Evolutionary conservation across 2,329 filamentous ascomycete species (phyloP), one percentile per base, ranked within the genome.

Genomic region (Metarhizium humberi): DNA sequence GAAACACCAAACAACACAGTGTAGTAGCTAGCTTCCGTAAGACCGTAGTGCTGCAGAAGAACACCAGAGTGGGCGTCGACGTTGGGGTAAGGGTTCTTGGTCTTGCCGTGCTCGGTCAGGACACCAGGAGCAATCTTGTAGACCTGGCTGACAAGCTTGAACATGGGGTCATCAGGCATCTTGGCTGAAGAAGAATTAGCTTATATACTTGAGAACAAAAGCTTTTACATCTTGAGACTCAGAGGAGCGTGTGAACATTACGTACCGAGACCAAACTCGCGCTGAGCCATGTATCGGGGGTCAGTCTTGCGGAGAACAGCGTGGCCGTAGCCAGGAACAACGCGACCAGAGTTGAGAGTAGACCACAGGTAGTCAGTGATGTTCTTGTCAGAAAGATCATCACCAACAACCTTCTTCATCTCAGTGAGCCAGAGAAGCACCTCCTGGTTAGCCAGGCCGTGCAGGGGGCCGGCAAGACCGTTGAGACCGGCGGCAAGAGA

Each of bases 111-210:
- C 86, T 99, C 91, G 64, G 94, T 99, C 73, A 99, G 82, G 68
- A 99, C 94, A 69, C 87, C 88, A 62, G 94, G 94, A 62, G 94
- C 94, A 68, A 99, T 97, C 90, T 99, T 99, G 89, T 97, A 99
- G 67, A 99, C 94, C 81, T 99, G 94, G 84, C 89, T 95, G 79
- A 99, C 94, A 66, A 99, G 89, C 85, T 99, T 91, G 90, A 96
- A 99, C 92, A 99, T 95, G 69, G 92, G 92, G 83, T 97, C 94
- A 69, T 96, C 83, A 71, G 92, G 90, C 73, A 96, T 86, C 74
- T 96, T 90, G 80, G 89, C 73, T 74, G 61, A 61, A 53, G 20
- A 56, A 52, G 14, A 56, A 63, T 73, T 61, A 74, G 69, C 59
- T 53, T 55, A 40, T 34, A 38, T 29, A 18, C 32, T 30, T 34